Evolutionary conservation across 1,284 basidiomycete genomes (phyloP).

Genomic region (Leccinum huronense): DNA sequence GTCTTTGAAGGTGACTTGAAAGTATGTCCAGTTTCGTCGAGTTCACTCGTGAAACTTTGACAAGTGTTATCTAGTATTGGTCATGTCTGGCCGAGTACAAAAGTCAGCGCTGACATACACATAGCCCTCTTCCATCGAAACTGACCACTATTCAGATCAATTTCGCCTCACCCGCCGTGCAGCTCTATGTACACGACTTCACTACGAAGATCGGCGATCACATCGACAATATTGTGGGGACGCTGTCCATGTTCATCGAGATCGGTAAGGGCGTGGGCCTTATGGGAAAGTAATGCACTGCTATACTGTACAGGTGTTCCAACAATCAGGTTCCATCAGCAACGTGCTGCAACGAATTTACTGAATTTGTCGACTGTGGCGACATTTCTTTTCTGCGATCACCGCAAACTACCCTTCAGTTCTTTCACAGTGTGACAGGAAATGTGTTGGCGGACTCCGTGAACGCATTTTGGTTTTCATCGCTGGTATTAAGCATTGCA

Average conservation of each 20-base stretch:
- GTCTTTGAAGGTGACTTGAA: constrained; percentile 53
- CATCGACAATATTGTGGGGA: constrained; percentile 50
- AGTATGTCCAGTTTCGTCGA: constrained; percentile 30
- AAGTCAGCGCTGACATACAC: constrained; percentile 24
- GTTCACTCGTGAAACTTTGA: constrained; percentile 15
- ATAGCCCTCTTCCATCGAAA: constrained; percentile 3
- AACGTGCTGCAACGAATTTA: constrained; percentile 51
- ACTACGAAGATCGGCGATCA: constrained; percentile 54
- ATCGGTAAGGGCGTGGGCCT: constrained; percentile 42
- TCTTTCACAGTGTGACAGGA: constrained; percentile 40
- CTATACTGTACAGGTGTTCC: constrained; percentile 49
- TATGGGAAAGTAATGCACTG: constrained; percentile 20
- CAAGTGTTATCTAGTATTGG: constrained; percentile 32
- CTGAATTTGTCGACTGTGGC: constrained; percentile 57
- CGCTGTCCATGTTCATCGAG: constrained; percentile 53
- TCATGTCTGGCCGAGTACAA: constrained; percentile 36
- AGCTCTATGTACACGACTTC: constrained; percentile 55
- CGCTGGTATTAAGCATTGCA: constrained; percentile 59
- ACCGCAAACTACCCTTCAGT: constrained; percentile 55
- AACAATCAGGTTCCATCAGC: constrained; percentile 59
- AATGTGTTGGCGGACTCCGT: constrained; percentile 41
- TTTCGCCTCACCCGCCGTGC: constrained; percentile 52
- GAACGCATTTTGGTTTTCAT: constrained; percentile 62
- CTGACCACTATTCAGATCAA: constrained; percentile 39
- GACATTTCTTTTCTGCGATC: constrained; percentile 60